These are phyloP conservation scores for Pochonia chlamydosporia DNA, from an alignment of 2,329 filamentous ascomycete species.

Conservation along the genomic window DNA sequence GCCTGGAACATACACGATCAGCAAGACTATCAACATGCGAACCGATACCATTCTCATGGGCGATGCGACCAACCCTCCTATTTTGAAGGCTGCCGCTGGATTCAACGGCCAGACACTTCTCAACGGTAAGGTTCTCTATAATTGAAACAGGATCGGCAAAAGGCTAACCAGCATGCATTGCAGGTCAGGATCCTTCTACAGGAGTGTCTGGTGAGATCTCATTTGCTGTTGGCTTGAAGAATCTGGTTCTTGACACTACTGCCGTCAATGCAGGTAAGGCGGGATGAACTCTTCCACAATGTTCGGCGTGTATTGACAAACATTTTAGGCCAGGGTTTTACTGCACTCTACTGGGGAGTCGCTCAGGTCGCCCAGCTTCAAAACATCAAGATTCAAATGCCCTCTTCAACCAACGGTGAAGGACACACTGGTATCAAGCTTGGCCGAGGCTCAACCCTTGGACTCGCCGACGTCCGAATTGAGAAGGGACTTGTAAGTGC, in stretches of 20 bases:
- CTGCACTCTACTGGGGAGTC: constrained; percentile 38
- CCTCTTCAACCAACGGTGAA: constrained; percentile 24
- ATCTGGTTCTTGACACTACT: constrained; percentile 36
- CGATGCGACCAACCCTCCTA: constrained; percentile 36
- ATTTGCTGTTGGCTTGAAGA: constrained; percentile 37
- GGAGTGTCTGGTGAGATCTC: constrained; percentile 29
- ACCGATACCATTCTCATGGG: constrained; percentile 41
- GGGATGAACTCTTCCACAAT: neutral
- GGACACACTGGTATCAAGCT: constrained; percentile 37
- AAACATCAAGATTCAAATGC: constrained; percentile 37
- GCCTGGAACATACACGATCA: constrained; percentile 34
- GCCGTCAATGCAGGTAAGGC: constrained; percentile 25
- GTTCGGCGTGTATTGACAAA: neutral
- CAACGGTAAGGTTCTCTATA: constrained; percentile 16
- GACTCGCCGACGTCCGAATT: constrained; percentile 33
- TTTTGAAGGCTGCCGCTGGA: constrained; percentile 31
- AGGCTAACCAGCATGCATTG: neutral
- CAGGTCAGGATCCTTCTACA: constrained; percentile 27
- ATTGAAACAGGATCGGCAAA: neutral
- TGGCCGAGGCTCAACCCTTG: constrained; percentile 34
- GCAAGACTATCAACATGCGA: constrained; percentile 32
- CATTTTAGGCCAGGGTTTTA: constrained; percentile 23
- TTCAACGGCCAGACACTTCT: constrained; percentile 29
- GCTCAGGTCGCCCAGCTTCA: constrained; percentile 36
- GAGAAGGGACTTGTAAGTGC: constrained; percentile 23